Evolutionary conservation across 2,329 filamentous ascomycete species (phyloP), one percentile per base, ranked within the genome.

Genomic region (Nectriaceae sp.): DNA sequence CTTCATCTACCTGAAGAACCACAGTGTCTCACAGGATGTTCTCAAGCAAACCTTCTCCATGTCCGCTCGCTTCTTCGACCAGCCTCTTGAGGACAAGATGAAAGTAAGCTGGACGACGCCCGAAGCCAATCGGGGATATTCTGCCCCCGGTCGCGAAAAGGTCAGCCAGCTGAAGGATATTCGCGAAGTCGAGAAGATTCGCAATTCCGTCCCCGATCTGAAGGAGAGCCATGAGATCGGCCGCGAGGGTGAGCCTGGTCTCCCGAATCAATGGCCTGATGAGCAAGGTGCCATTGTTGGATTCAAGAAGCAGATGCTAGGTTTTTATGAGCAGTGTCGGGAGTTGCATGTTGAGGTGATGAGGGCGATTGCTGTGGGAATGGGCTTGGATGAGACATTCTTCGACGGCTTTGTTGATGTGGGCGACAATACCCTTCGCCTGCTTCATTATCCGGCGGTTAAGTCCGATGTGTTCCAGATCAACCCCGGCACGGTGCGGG

Each of bases 1-100:
- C 48, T 96, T 97, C 75, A 82, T 97, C 64, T 96, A 96, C 70
- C 82, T 96, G 33, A 85, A 85, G 60, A 89, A 93, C 68, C 85
- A 93, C 57, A 82, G 87, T 35, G 87, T 96, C 51, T 70, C 84
- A 0, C 62, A 79, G 3, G 71, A 79, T 8, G 77, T 78, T 10
- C 72, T 90, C 11, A 67, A 78, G 50, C 69, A 78, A 48, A 79
- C 87, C 50, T 95, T 94, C 66, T 66, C 74, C 53, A 76, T 78
- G 47, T 91, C 88, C 4, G 83, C 85, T 42, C 72, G 75, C 53
- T 92, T 93, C 75, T 94, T 94, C 69, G 68, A 71, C 13, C 82
- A 87, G 45, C 74, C 84, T 3, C 65, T 75, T 40, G 73, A 75
- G 8, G 75, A 83, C 55, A 94, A 93, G 69, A 75, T 87, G 59